Conservation (phyloP, 164 flowering plant genomes). For the Taxillus chinensis region DNA sequence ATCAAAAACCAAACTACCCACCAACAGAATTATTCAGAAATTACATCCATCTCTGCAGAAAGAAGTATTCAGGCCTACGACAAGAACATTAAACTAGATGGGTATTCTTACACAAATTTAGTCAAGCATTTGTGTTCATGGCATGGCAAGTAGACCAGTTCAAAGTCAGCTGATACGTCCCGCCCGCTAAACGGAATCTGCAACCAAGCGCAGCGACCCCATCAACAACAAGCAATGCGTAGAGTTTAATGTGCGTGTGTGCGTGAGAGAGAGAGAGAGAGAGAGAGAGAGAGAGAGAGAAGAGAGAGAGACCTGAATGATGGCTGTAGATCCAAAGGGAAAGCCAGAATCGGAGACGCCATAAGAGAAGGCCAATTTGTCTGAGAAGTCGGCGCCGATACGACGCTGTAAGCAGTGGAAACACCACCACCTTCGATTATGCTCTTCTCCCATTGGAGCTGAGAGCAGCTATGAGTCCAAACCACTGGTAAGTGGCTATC, state of each 20-base stretch:
- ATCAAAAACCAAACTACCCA: too few relatives aligned
- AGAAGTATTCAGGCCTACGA: too few relatives aligned
- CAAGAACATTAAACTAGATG: too few relatives aligned
- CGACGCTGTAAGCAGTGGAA: constrained; percentile 58
- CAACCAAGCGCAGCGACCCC: not conserved
- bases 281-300: not conserved
- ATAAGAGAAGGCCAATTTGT: constrained; percentile 39
- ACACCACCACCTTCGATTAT: constrained; percentile 23
- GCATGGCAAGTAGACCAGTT: constrained; percentile 31
- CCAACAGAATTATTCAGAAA: too few relatives aligned
- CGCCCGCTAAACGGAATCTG: constrained; percentile 33
- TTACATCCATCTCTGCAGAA: too few relatives aligned
- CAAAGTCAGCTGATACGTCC: constrained; percentile 38
- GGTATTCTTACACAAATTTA: constrained; percentile 49
- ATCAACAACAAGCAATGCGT: not conserved
- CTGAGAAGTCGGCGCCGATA: constrained; percentile 58
- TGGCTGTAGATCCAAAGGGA: constrained; percentile 61
- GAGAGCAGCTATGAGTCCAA: too few relatives aligned
- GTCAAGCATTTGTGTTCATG: constrained; percentile 33
- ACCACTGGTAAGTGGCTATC: too few relatives aligned
- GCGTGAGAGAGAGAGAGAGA: not conserved
- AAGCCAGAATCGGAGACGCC: constrained; percentile 62
- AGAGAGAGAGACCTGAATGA: constrained; percentile 60
- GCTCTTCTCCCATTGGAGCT: not conserved
- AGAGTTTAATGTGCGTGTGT: not conserved